These are phyloP conservation scores for Periconia digitata DNA, from an alignment of 2,329 filamentous ascomycete species.

Conservation along the genomic window DNA sequence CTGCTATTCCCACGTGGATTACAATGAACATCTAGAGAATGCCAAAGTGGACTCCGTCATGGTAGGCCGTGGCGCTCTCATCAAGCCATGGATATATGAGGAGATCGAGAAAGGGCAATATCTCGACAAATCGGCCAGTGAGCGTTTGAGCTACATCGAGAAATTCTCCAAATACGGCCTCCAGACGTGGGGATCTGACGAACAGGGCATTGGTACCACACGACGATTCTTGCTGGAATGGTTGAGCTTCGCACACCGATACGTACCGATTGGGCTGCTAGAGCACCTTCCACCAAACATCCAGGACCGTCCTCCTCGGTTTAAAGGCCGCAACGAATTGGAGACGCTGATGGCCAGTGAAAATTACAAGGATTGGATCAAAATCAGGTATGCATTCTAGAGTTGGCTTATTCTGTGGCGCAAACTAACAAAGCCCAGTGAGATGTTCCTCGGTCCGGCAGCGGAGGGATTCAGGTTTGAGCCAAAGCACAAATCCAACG, in stretches of 20 bases:
- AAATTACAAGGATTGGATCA: conserved; percentile 98
- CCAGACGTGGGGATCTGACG: conserved; percentile 93
- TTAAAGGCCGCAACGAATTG: conserved; percentile 80
- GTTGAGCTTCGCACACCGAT: conserved; percentile 90
- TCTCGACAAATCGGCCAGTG: conserved; percentile 87
- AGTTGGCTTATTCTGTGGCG: background rate
- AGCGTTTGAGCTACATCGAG: conserved; percentile 83
- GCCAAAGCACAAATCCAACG: conserved; percentile 96
- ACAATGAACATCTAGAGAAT: conserved; percentile 74
- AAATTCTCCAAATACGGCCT: conserved; percentile 89
- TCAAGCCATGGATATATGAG: conserved; percentile 98
- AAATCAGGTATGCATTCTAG: conserved; percentile 73
- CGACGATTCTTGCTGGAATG: conserved; percentile 92
- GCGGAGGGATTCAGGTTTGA: conserved; percentile 91
- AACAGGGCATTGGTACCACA: conserved; percentile 88
- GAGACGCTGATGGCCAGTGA: conserved; percentile 90
- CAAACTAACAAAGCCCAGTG: conserved; percentile 56
- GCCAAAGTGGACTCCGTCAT: conserved; percentile 90
- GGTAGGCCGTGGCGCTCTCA: conserved; percentile 91
- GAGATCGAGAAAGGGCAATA: conserved; percentile 92
- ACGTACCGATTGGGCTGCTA: conserved; percentile 85
- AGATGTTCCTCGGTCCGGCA: conserved; percentile 95
- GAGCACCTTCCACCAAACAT: conserved; percentile 86
- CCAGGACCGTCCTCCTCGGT: conserved; percentile 86
- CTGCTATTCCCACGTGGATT: conserved; percentile 90